A percentile compares a stretch with the other conserved stretches of the same genome.
phyloP scores from a whole-genome alignment of 2,329 filamentous ascomycete species.

The Botryosphaeria dothidea region DNA sequence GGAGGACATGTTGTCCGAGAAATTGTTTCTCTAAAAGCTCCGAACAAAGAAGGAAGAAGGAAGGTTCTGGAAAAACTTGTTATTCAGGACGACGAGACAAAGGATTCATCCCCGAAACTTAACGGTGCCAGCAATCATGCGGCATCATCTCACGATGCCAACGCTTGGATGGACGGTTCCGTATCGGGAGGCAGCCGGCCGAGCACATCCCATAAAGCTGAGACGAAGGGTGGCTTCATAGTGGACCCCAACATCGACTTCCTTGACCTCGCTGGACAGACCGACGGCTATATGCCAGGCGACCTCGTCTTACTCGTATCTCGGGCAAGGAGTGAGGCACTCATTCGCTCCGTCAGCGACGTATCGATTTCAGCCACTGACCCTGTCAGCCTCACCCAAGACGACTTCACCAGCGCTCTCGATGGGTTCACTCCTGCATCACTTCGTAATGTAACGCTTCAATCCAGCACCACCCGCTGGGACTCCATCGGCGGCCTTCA shows the following conservation, averaged over 20 bases:
- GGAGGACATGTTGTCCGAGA: conserved; percentile 91
- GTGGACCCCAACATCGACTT: conserved; percentile 81
- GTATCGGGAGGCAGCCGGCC: conserved; percentile 41
- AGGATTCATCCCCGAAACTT: neutral
- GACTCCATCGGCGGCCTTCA: conserved; percentile 86
- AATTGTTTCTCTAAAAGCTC: conserved; percentile 84
- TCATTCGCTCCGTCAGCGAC: conserved; percentile 74
- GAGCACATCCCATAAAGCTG: conserved; percentile 30
- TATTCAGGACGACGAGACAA: neutral
- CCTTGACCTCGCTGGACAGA: conserved; percentile 87
- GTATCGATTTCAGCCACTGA: conserved; percentile 25
- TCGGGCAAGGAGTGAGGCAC: conserved; percentile 84
- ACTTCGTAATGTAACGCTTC: conserved; percentile 88
- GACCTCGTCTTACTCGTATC: conserved; percentile 85
- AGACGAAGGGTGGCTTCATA: conserved; percentile 58
- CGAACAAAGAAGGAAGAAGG: conserved; percentile 85
- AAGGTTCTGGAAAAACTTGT: conserved; percentile 79
- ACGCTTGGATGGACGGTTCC: conserved; percentile 74
- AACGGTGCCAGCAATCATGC: conserved; percentile 21
- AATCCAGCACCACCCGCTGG: conserved; percentile 90
- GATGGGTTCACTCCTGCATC: conserved; percentile 95
- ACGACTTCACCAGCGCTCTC: conserved; percentile 81
- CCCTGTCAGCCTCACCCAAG: conserved; percentile 63
- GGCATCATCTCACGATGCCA: neutral
- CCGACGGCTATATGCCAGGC: conserved; percentile 97